Conservation (phyloP, 176 grass and related monocot species). For the Aegilops umbellulata region DNA sequence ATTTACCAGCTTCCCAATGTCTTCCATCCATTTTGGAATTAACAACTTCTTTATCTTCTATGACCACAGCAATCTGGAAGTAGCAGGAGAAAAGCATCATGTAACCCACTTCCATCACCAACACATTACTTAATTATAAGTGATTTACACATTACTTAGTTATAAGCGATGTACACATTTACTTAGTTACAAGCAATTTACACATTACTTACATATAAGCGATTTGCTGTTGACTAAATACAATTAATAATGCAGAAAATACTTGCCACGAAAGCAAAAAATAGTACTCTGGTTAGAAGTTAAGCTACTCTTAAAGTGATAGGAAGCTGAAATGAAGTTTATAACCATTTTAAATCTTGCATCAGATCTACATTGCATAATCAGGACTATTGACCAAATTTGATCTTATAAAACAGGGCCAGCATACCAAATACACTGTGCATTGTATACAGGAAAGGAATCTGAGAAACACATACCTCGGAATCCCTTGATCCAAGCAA, state of each 20-base stretch:
- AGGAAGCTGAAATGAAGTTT: conserved; percentile 3
- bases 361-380: not conserved
- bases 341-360: not conserved
- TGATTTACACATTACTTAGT: not conserved
- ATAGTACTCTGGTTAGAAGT: not conserved
- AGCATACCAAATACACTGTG: conserved; percentile 6
- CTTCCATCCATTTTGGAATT: conserved; percentile 93
- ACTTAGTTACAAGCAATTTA: not conserved
- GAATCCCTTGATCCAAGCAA: conserved; percentile 98
- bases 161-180: not conserved
- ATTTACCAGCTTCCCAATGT: conserved; percentile 94
- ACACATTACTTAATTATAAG: conserved; percentile 11
- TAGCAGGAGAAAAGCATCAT: not conserved
- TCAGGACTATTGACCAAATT: not conserved
- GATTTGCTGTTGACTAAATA: not conserved
- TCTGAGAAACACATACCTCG: conserved; percentile 59
- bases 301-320: not conserved
- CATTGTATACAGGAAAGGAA: not conserved
- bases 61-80: conserved; percentile 89
- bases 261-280: not conserved
- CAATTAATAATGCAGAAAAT: conserved; percentile 13
- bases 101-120: not conserved
- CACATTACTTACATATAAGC: not conserved
- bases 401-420: not conserved
- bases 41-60: conserved; percentile 98